Conservation (phyloP, 768 basidiomycete species). For the Pisolithus sp. region DNA sequence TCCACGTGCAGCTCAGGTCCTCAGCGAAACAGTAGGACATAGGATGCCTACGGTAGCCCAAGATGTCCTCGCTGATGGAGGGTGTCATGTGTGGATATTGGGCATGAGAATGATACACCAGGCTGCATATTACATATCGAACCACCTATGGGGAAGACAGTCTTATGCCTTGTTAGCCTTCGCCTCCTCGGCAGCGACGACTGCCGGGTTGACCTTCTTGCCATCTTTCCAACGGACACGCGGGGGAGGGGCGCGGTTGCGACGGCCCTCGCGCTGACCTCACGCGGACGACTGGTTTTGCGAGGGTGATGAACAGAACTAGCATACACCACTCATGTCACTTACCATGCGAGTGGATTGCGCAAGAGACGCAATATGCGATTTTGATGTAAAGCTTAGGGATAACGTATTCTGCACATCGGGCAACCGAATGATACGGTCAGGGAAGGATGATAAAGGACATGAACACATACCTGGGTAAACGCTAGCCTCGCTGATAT, state of each 20-base stretch:
- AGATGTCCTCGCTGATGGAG: neutral
- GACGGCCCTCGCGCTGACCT: constrained; percentile 91
- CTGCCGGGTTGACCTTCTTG: constrained; percentile 95
- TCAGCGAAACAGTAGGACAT: too few species aligned
- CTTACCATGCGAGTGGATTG: constrained; percentile 97
- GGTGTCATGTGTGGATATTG: neutral
- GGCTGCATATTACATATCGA: neutral
- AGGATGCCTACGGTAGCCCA: neutral
- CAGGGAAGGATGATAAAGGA: neutral
- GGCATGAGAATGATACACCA: neutral
- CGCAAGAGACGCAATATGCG: constrained; percentile 97
- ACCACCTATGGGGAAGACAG: neutral
- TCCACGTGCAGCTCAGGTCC: too few species aligned
- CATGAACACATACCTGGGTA: constrained; percentile 61
- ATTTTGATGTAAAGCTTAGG: constrained; percentile 99
- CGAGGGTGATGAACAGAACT: neutral
- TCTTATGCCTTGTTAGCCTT: constrained; percentile 58
- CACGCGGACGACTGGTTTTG: constrained; percentile 82
- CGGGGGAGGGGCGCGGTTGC: constrained; percentile 96
- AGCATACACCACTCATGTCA: neutral
- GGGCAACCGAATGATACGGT: neutral
- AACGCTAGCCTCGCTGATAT: constrained; percentile 93
- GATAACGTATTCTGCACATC: constrained; percentile 78
- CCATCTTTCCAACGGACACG: constrained; percentile 93
- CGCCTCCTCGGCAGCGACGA: constrained; percentile 86